Percentiles rank a stretch among this genome's conserved stretches.
Evolutionary conservation across 805 yeast species (phyloP).

Genomic region (Kurtzmaniella cleridarum): DNA sequence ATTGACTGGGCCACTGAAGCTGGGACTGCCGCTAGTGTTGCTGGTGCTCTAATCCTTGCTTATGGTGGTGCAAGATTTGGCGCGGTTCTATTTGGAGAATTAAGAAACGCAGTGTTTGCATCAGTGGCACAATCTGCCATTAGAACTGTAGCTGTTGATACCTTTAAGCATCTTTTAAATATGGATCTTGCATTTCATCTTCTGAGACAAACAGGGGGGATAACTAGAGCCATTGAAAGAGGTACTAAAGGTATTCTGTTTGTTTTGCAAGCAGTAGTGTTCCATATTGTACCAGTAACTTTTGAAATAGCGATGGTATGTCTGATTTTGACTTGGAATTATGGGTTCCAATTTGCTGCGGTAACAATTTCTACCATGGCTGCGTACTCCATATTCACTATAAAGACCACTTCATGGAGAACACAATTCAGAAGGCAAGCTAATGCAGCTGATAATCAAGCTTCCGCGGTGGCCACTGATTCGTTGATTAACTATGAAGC

Average conservation of each 20-base stretch:
- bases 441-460: constrained; percentile 88
- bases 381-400: constrained; percentile 83
- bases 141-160: constrained; percentile 79
- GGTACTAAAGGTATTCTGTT: constrained; percentile 97
- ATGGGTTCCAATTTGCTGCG: constrained; percentile 83
- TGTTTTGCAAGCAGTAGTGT: constrained; percentile 93
- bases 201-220: constrained; percentile 89
- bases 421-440: constrained; percentile 83
- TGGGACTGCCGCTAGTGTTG: constrained; percentile 64
- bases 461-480: constrained; percentile 93
- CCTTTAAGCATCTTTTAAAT: constrained; percentile 76
- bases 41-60: constrained; percentile 65
- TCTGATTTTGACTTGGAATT: constrained; percentile 89
- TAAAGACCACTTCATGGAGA: constrained; percentile 93
- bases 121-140: constrained; percentile 94
- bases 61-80: constrained; percentile 95
- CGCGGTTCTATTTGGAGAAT: constrained; percentile 88
- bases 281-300: constrained; percentile 88
- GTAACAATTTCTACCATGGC: constrained; percentile 85
- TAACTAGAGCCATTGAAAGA: constrained; percentile 93
- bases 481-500: constrained; percentile 92
- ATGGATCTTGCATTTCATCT: constrained; percentile 88
- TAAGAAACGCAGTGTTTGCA: constrained; percentile 93
- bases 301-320: constrained; percentile 91
- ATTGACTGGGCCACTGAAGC: constrained; percentile 68